Evolutionary conservation across 805 yeast species (phyloP).

Genomic region (Candida berthetii): DNA sequence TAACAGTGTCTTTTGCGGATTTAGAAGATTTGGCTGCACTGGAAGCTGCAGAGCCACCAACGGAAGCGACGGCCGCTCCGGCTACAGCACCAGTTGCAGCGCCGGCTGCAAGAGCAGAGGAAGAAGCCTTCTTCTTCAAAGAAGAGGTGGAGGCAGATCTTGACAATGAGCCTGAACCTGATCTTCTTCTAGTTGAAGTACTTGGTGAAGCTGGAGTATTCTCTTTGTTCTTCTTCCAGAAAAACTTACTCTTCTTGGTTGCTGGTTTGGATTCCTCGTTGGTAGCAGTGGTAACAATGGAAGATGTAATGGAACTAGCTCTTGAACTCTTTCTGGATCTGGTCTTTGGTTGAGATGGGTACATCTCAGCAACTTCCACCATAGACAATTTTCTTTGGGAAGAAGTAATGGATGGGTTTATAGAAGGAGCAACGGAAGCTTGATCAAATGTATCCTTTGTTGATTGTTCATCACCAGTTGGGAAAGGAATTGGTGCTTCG

Average conservation of each 20-base stretch:
- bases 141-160: neutral
- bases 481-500: neutral
- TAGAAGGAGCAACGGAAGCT: neutral
- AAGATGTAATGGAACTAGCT: neutral
- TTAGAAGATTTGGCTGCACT: neutral
- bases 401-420: neutral
- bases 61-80: neutral
- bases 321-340: neutral
- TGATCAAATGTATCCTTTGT: neutral
- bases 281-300: neutral
- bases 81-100: neutral
- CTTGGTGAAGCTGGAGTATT: neutral
- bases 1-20: neutral
- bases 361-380: neutral
- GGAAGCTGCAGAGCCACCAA: neutral
- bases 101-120: neutral
- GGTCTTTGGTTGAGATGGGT: neutral
- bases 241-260: neutral
- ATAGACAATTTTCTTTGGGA: neutral
- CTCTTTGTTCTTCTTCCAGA: neutral
- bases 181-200: neutral
- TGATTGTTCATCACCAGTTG: neutral
- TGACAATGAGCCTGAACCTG: neutral
- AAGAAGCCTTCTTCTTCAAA: neutral
- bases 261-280: neutral